Conservation (phyloP, 2,329 filamentous ascomycete genomes). For the Aspergillus novofumigatus region DNA sequence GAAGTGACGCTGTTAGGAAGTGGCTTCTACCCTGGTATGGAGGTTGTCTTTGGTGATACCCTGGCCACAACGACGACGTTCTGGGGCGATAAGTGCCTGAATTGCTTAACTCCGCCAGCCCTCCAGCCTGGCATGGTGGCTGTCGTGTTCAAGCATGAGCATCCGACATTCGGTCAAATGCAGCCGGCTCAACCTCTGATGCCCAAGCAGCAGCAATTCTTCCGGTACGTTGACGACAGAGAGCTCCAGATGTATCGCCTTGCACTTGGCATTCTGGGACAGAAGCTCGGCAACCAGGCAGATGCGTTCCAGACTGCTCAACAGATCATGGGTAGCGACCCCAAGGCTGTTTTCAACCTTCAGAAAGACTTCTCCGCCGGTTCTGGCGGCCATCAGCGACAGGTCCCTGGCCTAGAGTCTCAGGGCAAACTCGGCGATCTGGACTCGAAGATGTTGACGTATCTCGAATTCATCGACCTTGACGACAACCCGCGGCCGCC, state of each 20-base stretch:
- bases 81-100: slow-evolving; percentile 75
- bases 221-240: slow-evolving; percentile 62
- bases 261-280: slow-evolving; percentile 43
- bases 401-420: slow-evolving; percentile 41
- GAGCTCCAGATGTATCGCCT: slow-evolving; percentile 46
- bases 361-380: slow-evolving; percentile 41
- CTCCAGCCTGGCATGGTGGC: slow-evolving; percentile 63
- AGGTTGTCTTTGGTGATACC: slow-evolving; percentile 77
- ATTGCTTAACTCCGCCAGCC: slow-evolving; percentile 72
- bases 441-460: slow-evolving; percentile 65
- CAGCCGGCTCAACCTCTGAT: slow-evolving; percentile 41
- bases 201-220: slow-evolving; percentile 51
- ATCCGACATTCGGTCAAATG: slow-evolving; percentile 45
- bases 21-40: slow-evolving; percentile 72
- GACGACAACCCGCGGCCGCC: slow-evolving; percentile 67
- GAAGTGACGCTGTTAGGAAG: slow-evolving; percentile 83
- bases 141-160: slow-evolving; percentile 62
- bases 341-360: slow-evolving; percentile 46
- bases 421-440: slow-evolving; percentile 49
- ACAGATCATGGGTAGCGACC: slow-evolving; percentile 44
- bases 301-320: slow-evolving; percentile 47
- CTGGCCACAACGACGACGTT: slow-evolving; percentile 70
- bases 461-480: slow-evolving; percentile 74
- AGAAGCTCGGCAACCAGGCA: slow-evolving; percentile 44
- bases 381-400: slow-evolving; percentile 43